Conservation (phyloP, 2,329 filamentous ascomycete genomes). For the Aspergillus spinulosporus region DNA sequence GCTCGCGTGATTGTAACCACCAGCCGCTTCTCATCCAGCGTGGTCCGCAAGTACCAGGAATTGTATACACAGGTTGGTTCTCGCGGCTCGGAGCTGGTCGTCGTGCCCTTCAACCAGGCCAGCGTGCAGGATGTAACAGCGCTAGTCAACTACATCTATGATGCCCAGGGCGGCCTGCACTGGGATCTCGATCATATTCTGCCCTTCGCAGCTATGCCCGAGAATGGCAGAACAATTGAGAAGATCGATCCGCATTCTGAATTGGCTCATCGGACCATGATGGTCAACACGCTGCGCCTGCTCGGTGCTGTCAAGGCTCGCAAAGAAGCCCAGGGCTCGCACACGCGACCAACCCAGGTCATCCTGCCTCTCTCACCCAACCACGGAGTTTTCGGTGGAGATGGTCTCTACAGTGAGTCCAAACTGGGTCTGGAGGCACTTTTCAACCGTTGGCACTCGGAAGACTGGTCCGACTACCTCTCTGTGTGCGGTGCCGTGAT, state of each 20-base stretch:
- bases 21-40: slow-evolving; percentile 93
- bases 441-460: slow-evolving; percentile 97
- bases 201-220: slow-evolving; percentile 94
- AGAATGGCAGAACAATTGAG: slow-evolving; percentile 97
- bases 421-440: slow-evolving; percentile 96
- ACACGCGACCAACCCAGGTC: slow-evolving; percentile 94
- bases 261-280: slow-evolving; percentile 97
- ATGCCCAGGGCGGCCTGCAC: slow-evolving; percentile 90
- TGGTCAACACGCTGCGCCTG: slow-evolving; percentile 92
- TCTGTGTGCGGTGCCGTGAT: slow-evolving; percentile 98
- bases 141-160: slow-evolving; percentile 93
- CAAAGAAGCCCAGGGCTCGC: slow-evolving; percentile 82
- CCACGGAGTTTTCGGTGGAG: slow-evolving; percentile 96
- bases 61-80: slow-evolving; percentile 96
- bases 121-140: slow-evolving; percentile 98
- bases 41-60: slow-evolving; percentile 98
- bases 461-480: slow-evolving; percentile 95
- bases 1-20: slow-evolving; percentile 97
- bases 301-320: slow-evolving; percentile 87
- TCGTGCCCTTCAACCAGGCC: slow-evolving; percentile 98
- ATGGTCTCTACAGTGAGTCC: slow-evolving; percentile 96
- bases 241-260: slow-evolving; percentile 96
- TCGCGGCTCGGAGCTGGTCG: slow-evolving; percentile 91
- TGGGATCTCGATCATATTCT: slow-evolving; percentile 98
- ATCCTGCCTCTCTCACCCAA: slow-evolving; percentile 95